phyloP scores from a whole-genome alignment of 768 basidiomycete species.

The Daedalea quercina region DNA sequence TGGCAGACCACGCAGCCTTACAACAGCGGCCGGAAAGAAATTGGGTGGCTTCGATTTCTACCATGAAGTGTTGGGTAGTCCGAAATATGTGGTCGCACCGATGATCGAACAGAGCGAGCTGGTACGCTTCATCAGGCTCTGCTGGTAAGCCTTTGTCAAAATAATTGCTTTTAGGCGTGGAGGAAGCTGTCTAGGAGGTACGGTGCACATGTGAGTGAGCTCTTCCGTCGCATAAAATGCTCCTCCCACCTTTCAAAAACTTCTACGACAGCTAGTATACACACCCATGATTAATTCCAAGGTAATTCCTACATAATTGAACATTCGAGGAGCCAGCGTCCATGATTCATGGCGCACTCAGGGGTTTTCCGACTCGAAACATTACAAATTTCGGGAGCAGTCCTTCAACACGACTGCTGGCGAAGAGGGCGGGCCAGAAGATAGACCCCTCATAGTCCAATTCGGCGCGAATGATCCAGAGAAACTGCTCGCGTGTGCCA shows the following conservation, averaged over 20 bases:
- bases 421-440: conserved; percentile 78
- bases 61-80: conserved; percentile 66
- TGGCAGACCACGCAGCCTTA: too few relatives aligned
- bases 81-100: conserved; percentile 88
- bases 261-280: conserved; percentile 66
- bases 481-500: conserved; percentile 70
- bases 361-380: conserved; percentile 55
- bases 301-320: conserved; percentile 30
- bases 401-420: conserved; percentile 63
- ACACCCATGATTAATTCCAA: conserved; percentile 99
- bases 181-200: conserved; percentile 76
- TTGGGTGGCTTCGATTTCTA: conserved; percentile 82
- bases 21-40: too few relatives aligned
- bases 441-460: conserved; percentile 86
- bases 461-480: conserved; percentile 92
- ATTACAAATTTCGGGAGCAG: conserved; percentile 50
- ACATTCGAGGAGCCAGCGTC: too few relatives aligned
- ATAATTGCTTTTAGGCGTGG: conserved; percentile 64
- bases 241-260: too few relatives aligned
- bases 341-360: conserved; percentile 18
- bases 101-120: conserved; percentile 99
- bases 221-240: too few relatives aligned
- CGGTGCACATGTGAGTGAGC: conserved; percentile 73
- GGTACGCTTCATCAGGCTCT: conserved; percentile 41
- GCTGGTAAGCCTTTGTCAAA: background rate